phyloP scores from a whole-genome alignment of 1,284 basidiomycete species.

The Ustilago sp. region DNA sequence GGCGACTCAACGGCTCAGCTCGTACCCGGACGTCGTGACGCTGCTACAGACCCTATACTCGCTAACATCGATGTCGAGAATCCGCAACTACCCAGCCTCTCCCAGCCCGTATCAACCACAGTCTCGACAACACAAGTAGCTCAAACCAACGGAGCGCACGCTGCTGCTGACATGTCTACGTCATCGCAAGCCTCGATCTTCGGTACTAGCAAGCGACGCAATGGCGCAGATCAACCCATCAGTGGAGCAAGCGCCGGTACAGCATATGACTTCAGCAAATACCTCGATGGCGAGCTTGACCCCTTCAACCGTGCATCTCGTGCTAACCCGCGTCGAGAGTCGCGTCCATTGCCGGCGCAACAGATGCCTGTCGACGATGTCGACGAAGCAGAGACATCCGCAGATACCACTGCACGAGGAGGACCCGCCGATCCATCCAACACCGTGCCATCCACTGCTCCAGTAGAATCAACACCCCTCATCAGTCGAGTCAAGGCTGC shows the following conservation, averaged over 20 bases:
- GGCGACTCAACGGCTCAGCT: constrained; percentile 37
- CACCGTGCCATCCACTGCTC: constrained; percentile 1
- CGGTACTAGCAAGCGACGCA: constrained; percentile 31
- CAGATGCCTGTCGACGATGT: constrained; percentile 9
- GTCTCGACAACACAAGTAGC: constrained; percentile 1
- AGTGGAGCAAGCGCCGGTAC: constrained; percentile 20
- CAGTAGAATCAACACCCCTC: constrained; percentile 43
- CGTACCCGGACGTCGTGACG: constrained; percentile 29
- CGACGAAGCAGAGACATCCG: constrained; percentile 23
- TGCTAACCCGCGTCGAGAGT: constrained; percentile 35
- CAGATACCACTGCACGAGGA: constrained; percentile 45
- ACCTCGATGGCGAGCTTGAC: constrained; percentile 48
- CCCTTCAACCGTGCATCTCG: constrained; percentile 51
- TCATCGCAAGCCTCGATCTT: constrained; percentile 40
- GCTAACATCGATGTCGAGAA: constrained; percentile 43
- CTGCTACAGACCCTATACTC: constrained; percentile 9
- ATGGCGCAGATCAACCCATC: constrained; percentile 32
- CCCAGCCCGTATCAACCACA: neutral
- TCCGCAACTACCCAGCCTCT: constrained; percentile 28
- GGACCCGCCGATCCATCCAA: constrained; percentile 1
- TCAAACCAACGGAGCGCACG: neutral
- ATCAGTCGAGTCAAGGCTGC: constrained; percentile 33
- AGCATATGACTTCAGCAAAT: constrained; percentile 50
- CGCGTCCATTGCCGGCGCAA: constrained; percentile 39
- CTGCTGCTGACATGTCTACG: constrained; percentile 16